phyloP scores from a whole-genome alignment of 192 early-diverging fungal genomes.

The Coemansia sp. region DNA sequence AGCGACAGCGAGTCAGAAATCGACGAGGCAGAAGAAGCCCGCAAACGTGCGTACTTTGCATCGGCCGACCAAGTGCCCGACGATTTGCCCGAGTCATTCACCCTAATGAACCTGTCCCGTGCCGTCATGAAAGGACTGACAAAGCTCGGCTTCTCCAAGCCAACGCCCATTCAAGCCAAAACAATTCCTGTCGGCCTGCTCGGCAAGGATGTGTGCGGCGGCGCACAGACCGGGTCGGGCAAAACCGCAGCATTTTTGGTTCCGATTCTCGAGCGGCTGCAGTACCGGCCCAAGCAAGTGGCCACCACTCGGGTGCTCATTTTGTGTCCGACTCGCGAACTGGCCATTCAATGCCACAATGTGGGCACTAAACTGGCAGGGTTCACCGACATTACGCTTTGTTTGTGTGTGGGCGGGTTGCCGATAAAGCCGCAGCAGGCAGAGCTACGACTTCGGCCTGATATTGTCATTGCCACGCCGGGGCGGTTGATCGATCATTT shows the following conservation, averaged over 20 bases:
- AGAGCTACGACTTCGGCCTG: constrained; percentile 82
- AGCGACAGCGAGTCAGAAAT: constrained; percentile 53
- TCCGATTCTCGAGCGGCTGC: constrained; percentile 90
- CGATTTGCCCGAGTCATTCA: constrained; percentile 76
- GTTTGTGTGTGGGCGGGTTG: constrained; percentile 91
- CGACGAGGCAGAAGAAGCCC: constrained; percentile 53
- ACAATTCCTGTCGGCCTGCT: constrained; percentile 93
- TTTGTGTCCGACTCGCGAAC: constrained; percentile 95
- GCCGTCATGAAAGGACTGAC: constrained; percentile 92
- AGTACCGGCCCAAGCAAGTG: constrained; percentile 80
- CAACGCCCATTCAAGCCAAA: constrained; percentile 89
- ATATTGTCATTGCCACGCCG: constrained; percentile 96
- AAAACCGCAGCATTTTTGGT: constrained; percentile 98
- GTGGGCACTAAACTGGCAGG: constrained; percentile 82
- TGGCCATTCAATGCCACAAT: constrained; percentile 95
- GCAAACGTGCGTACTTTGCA: constrained; percentile 56
- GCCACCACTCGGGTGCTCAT: constrained; percentile 85
- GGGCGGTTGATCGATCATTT: constrained; percentile 98
- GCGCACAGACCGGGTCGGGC: constrained; percentile 97
- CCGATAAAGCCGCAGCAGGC: constrained; percentile 81
- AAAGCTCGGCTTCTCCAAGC: constrained; percentile 85
- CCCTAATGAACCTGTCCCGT: constrained; percentile 88
- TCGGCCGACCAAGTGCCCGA: constrained; percentile 43
- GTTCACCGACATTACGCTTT: constrained; percentile 85
- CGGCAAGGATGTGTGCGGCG: constrained; percentile 97